These are phyloP conservation scores for Pythium volutum DNA, from an alignment of 352 stramenopile genomes.

Conservation along the genomic window DNA sequence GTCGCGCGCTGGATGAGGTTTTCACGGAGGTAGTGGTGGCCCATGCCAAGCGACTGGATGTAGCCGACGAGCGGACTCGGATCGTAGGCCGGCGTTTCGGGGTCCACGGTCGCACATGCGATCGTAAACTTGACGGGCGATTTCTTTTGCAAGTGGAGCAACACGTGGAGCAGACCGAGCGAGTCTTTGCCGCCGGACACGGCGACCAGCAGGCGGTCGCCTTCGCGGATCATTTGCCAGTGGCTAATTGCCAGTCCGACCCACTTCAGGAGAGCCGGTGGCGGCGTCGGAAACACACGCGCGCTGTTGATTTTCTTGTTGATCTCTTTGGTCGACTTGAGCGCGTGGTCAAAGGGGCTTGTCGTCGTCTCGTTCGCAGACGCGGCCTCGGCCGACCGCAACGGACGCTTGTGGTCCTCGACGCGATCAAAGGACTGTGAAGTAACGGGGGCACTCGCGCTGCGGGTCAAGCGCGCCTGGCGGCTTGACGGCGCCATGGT, in stretches of 20 bases:
- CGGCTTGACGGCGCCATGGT: not conserved
- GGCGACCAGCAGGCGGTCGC: slow-evolving; percentile 92
- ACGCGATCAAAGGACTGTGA: not conserved
- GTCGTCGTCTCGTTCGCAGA: slow-evolving; percentile 6
- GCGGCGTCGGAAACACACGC: slow-evolving; percentile 39
- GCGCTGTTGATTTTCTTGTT: slow-evolving; percentile 30
- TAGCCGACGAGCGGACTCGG: slow-evolving; percentile 93
- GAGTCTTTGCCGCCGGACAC: slow-evolving; percentile 96
- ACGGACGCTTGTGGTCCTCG: slow-evolving; percentile 20
- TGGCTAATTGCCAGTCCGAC: slow-evolving; percentile 82
- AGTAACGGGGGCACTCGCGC: not conserved
- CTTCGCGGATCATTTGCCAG: slow-evolving; percentile 92
- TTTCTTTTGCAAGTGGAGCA: slow-evolving; percentile 89
- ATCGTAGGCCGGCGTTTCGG: slow-evolving; percentile 93
- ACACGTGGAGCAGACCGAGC: slow-evolving; percentile 91
- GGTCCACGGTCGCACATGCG: slow-evolving; percentile 92
- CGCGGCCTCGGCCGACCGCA: slow-evolving; percentile 18
- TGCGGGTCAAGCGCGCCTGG: not conserved
- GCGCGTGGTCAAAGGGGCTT: slow-evolving; percentile 18
- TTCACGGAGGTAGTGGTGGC: slow-evolving; percentile 89
- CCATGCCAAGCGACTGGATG: slow-evolving; percentile 89
- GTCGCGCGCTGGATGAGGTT: slow-evolving; percentile 76
- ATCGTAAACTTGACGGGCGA: slow-evolving; percentile 92
- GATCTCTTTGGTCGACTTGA: slow-evolving; percentile 28
- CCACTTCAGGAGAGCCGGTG: slow-evolving; percentile 37